phyloP scores from a whole-genome alignment of 1,284 basidiomycete species.

The Prillingera fragicola region DNA sequence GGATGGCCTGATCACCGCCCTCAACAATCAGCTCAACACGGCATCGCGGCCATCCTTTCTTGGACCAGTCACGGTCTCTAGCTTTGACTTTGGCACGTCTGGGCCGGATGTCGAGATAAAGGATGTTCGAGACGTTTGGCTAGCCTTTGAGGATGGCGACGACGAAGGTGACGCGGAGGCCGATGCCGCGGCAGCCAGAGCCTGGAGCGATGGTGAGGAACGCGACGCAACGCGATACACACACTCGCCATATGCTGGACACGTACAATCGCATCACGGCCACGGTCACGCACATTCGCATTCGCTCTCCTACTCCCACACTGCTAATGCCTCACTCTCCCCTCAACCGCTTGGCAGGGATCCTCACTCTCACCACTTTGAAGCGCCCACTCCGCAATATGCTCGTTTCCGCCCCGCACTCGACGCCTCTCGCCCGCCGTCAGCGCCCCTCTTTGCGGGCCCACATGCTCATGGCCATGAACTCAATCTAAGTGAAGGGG shows the following conservation, averaged over 20 bases:
- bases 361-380: too few species aligned
- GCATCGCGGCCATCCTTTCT: constrained; percentile 82
- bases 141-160: constrained; percentile 78
- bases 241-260: neutral
- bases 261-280: neutral
- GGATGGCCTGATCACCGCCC: constrained; percentile 62
- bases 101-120: constrained; percentile 82
- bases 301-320: too few species aligned
- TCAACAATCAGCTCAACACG: constrained; percentile 71
- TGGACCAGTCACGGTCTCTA: constrained; percentile 78
- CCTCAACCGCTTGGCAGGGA: too few species aligned
- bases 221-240: neutral
- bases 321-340: too few species aligned
- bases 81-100: constrained; percentile 78
- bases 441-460: neutral
- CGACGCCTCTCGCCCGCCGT: neutral
- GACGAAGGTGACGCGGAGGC: constrained; percentile 54
- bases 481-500: too few species aligned
- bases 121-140: constrained; percentile 88
- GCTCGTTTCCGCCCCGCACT: neutral
- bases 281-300: neutral
- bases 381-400: neutral
- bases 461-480: too few species aligned
- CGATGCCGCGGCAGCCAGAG: constrained; percentile 8
- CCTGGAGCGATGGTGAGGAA: neutral